Conservation (phyloP, 2,329 filamentous ascomycete genomes). For the Trichoderma asperellum region DNA sequence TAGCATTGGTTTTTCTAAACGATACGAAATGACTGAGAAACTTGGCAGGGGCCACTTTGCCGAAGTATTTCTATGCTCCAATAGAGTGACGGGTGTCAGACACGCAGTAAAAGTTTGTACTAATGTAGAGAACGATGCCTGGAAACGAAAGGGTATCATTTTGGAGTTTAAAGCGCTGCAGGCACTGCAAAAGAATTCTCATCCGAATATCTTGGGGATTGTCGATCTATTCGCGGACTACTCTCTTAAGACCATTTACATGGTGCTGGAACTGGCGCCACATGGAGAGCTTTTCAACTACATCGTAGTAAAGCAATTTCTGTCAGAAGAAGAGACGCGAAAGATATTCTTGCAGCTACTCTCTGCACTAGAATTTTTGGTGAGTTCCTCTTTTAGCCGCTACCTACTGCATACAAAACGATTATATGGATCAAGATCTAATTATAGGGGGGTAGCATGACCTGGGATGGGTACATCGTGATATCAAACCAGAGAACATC, state of each 20-base stretch:
- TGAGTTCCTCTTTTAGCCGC: constrained; percentile 49
- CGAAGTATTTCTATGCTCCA: constrained; percentile 74
- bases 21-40: constrained; percentile 73
- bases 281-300: constrained; percentile 91
- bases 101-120: constrained; percentile 81
- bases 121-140: background rate
- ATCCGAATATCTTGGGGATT: background rate
- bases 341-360: constrained; percentile 85
- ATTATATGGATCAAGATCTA: background rate
- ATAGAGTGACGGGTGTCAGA: constrained; percentile 72
- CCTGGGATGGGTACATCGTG: constrained; percentile 80
- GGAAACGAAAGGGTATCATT: background rate
- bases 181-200: background rate
- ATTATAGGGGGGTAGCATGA: background rate
- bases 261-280: constrained; percentile 81
- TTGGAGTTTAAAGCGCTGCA: background rate
- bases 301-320: constrained; percentile 81
- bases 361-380: constrained; percentile 84
- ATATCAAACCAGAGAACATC: constrained; percentile 47
- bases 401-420: background rate
- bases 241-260: constrained; percentile 80
- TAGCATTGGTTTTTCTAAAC: background rate
- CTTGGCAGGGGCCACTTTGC: constrained; percentile 88
- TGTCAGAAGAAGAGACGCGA: constrained; percentile 76
- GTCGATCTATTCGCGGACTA: constrained; percentile 4